Evolutionary conservation across 768 basidiomycete genomes (phyloP).

Genomic region (Cubamyces lactineus): DNA sequence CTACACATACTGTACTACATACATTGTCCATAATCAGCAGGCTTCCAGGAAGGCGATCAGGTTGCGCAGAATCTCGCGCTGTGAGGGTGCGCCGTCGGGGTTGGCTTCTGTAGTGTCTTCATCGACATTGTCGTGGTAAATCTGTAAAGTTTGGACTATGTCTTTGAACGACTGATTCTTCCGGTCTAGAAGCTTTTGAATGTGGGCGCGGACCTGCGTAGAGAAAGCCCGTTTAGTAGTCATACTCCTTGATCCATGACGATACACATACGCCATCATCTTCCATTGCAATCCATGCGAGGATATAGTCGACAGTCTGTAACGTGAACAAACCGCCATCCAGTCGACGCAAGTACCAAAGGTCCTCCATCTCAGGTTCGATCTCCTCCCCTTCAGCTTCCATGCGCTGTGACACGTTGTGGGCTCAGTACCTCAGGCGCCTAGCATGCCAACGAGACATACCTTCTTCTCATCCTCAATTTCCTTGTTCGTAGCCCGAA

Average conservation of each 20-base stretch:
- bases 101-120: slow-evolving; percentile 46
- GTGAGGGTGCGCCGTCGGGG: slow-evolving; percentile 49
- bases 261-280: slow-evolving; percentile 84
- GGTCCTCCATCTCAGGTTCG: slow-evolving; percentile 65
- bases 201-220: slow-evolving; percentile 75
- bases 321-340: slow-evolving; percentile 88
- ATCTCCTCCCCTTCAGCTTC: slow-evolving; percentile 59
- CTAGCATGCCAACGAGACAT: slow-evolving; percentile 6
- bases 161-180: slow-evolving; percentile 72
- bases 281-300: slow-evolving; percentile 97
- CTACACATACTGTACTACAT: slow-evolving; percentile 22
- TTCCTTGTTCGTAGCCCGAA: slow-evolving; percentile 64
- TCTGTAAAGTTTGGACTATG: slow-evolving; percentile 69
- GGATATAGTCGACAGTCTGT: slow-evolving; percentile 91
- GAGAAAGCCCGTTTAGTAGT: not conserved
- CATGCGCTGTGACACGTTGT: slow-evolving; percentile 49
- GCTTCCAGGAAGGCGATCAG: slow-evolving; percentile 65
- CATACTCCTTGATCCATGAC: slow-evolving; percentile 6
- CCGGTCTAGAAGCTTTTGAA: slow-evolving; percentile 73
- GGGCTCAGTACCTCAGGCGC: not conserved
- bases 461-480: slow-evolving; percentile 74
- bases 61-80: slow-evolving; percentile 68
- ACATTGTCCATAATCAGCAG: slow-evolving; percentile 33
- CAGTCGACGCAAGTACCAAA: slow-evolving; percentile 83
- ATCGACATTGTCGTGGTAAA: slow-evolving; percentile 76